Percentiles rank a stretch among this genome's conserved stretches.
These are phyloP conservation scores for Verticillium nonalfalfae DNA, from an alignment of 2,329 filamentous ascomycete species.

Conservation along the genomic window DNA sequence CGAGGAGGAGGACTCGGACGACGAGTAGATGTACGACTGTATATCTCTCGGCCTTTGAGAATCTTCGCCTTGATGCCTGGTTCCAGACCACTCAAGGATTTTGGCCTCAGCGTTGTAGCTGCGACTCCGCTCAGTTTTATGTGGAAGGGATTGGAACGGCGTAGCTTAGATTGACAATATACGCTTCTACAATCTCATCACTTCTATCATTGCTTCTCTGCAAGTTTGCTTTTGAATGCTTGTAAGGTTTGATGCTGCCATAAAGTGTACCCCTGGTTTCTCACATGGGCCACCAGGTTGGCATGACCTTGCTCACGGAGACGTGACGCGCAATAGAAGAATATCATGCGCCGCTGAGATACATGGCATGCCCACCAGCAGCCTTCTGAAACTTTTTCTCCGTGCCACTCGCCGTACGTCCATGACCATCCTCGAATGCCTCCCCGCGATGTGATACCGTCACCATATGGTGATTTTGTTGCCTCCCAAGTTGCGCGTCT, in stretches of 20 bases:
- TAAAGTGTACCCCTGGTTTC: no score
- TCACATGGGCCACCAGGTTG: no score
- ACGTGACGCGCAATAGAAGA: no score
- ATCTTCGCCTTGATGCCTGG: no score
- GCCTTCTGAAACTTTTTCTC: no score
- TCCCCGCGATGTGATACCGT: background rate
- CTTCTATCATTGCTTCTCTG: background rate
- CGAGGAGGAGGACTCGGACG: constrained; percentile 60
- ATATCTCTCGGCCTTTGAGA: background rate
- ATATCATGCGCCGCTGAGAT: no score
- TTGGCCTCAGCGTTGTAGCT: background rate
- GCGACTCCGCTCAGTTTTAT: background rate
- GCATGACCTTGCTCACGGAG: no score
- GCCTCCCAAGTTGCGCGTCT: background rate
- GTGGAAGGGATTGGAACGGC: background rate
- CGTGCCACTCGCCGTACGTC: background rate
- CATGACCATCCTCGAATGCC: background rate
- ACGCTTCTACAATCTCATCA: background rate
- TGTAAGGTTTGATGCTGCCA: background rate
- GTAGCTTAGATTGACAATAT: background rate
- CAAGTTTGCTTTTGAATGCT: background rate
- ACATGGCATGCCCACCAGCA: no score
- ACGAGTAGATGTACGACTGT: constrained; percentile 30
- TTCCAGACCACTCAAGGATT: background rate
- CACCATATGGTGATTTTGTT: background rate